Base-by-base conservation (phyloP, 75 land plant genomes). In the Chamaecyparis obtusa region DNA sequence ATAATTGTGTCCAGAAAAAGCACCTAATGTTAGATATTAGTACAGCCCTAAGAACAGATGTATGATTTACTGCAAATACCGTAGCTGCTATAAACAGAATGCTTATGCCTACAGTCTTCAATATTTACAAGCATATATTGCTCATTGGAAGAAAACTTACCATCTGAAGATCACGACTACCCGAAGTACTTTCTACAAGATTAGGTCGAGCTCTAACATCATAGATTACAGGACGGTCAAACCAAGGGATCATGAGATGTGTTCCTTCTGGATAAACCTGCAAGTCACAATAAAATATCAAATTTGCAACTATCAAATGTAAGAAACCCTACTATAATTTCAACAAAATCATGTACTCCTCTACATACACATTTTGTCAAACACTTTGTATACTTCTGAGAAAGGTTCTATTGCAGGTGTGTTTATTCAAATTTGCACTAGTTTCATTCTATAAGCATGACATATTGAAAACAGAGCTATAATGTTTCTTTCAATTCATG, bases 221-320 rank as follows among this genome's bases (percentile, higher is more conserved):
- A 91, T 97, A 97, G 64, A 97, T 97, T 56, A 94, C 84, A 30
- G 99, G 99, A 87, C 99, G 93, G 55, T 97, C 99, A 92, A 97
- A 96, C 99, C 99, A 97, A 24, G 99, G 99, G 84, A 97, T 88
- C 93, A 94, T 96, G 15, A 97, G 86, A 84, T 97, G 99, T 72
- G 99, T 97, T 41, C 99, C 99, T 88, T 97, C 99, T 72, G 96
- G 96, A 90, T 97, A 97, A 30, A 97, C 99, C 99, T 97, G 91
- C 77, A 71, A 84, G 72, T 64, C 69, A 74, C 14, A 74, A 74
- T 11, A 33, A 74, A 74, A 74, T 32, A 74, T 74, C 37, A 74
- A 74, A 32, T 11, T 74, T 11, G 14, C 33, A 30, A 10, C 33
- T 33, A 30, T n/a, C n/a, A n/a, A n/a, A n/a, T n/a, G n/a, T n/a